Conservation (phyloP, 2,329 filamentous ascomycete genomes). For the Acrocalymma vagum region DNA sequence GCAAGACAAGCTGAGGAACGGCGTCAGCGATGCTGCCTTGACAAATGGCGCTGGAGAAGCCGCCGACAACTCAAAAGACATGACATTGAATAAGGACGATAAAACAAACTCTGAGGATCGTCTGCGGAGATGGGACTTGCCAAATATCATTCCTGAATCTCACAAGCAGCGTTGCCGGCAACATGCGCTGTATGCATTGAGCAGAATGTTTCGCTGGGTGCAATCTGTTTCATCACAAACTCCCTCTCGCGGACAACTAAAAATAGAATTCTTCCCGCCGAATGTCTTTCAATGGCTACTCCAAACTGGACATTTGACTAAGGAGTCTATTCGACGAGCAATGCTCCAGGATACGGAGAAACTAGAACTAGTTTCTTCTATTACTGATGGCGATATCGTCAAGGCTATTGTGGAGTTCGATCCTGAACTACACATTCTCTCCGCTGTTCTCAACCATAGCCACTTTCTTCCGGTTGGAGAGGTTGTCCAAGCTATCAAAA, state of each 20-base stretch:
- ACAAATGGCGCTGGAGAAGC: constrained; percentile 31
- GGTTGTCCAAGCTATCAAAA: constrained; percentile 70
- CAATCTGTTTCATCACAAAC: constrained; percentile 17
- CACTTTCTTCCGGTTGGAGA: constrained; percentile 73
- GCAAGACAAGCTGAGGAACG: constrained; percentile 26
- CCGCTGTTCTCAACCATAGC: constrained; percentile 68
- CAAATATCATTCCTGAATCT: constrained; percentile 36
- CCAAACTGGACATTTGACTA: constrained; percentile 60
- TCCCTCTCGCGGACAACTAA: constrained; percentile 32
- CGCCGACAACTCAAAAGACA: constrained; percentile 2
- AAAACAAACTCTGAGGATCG: constrained; percentile 25
- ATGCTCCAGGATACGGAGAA: constrained; percentile 49
- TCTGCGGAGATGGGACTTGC: constrained; percentile 59
- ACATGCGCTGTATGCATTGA: constrained; percentile 66
- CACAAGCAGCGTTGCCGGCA: constrained; percentile 69
- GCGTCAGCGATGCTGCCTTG: constrained; percentile 24
- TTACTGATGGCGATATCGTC: constrained; percentile 69
- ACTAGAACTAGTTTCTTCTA: constrained; percentile 55
- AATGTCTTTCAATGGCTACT: constrained; percentile 69
- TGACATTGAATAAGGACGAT: constrained; percentile 24
- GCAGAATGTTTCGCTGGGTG: constrained; percentile 55
- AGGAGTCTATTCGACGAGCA: constrained; percentile 54
- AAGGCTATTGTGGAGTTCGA: constrained; percentile 71
- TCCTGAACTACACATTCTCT: constrained; percentile 71
- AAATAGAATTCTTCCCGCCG: constrained; percentile 56